These are phyloP conservation scores for Fusarium napiforme DNA, from an alignment of 2,329 filamentous ascomycete species.

Conservation along the genomic window DNA sequence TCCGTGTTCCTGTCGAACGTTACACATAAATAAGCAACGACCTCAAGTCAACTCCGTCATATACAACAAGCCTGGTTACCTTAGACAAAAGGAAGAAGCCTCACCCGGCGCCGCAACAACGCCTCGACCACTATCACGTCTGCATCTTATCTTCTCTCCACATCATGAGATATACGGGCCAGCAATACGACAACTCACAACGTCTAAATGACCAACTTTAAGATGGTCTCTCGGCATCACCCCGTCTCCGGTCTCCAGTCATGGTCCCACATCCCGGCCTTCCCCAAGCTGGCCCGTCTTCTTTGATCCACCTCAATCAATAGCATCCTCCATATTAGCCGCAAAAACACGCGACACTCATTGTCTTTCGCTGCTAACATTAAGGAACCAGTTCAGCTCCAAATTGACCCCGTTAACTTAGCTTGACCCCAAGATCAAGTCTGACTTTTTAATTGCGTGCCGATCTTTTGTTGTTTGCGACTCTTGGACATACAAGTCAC, in stretches of 20 bases:
- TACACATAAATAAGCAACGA: conserved; percentile 19
- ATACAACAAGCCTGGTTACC: not conserved
- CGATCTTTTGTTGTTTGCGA: conserved; percentile 21
- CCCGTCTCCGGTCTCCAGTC: conserved; percentile 31
- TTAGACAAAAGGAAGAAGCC: conserved; percentile 10
- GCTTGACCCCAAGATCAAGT: conserved; percentile 17
- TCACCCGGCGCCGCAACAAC: conserved; percentile 15
- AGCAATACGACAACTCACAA: conserved; percentile 27
- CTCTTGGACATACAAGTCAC: not conserved
- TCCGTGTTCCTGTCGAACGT: conserved; percentile 30
- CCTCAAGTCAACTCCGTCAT: not conserved
- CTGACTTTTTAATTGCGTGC: conserved; percentile 1
- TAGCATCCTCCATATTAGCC: conserved; percentile 38
- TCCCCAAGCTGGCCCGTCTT: conserved; percentile 40
- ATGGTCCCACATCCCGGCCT: conserved; percentile 43
- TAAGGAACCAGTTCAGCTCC: conserved; percentile 33
- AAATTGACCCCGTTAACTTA: conserved; percentile 21
- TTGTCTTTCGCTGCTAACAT: conserved; percentile 39
- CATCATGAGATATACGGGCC: conserved; percentile 15
- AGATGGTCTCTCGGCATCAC: conserved; percentile 32
- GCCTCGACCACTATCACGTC: conserved; percentile 13
- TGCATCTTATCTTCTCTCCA: not conserved
- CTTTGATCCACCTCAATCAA: conserved; percentile 39
- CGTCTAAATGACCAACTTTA: conserved; percentile 21
- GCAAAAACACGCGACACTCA: conserved; percentile 46